A percentile compares a stretch with the other conserved stretches of the same genome.
phyloP scores from a whole-genome alignment of 768 basidiomycete genomes.

The Nidularia pulvinata region DNA sequence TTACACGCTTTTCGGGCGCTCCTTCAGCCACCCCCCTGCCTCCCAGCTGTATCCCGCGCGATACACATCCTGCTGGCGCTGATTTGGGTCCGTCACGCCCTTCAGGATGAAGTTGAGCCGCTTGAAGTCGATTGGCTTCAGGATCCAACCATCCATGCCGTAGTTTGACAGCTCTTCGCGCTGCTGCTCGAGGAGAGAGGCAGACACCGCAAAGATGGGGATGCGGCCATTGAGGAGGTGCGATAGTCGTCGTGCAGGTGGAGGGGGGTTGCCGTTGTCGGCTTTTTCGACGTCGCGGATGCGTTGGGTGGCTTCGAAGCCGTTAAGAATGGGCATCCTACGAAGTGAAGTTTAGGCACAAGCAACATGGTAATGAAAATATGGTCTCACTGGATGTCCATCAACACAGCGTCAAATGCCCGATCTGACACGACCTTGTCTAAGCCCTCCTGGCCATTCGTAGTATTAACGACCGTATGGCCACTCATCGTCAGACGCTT shows the following conservation, averaged over 20 bases:
- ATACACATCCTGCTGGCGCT: conserved; percentile 55
- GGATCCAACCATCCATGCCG: conserved; percentile 81
- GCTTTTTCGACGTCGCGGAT: conserved; percentile 63
- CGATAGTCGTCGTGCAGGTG: conserved; percentile 30
- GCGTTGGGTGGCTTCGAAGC: conserved; percentile 64
- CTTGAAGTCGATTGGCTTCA: conserved; percentile 83
- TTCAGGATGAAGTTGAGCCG: conserved; percentile 56
- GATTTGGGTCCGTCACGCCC: conserved; percentile 53
- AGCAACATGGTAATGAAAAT: background rate
- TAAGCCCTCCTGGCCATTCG: conserved; percentile 77
- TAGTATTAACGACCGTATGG: conserved; percentile 62
- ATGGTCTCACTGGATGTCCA: conserved; percentile 74
- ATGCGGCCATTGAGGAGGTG: conserved; percentile 59
- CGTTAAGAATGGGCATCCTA: conserved; percentile 85
- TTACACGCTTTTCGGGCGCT: background rate
- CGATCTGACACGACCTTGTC: conserved; percentile 56
- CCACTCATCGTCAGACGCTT: conserved; percentile 69
- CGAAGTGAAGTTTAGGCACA: conserved; percentile 1
- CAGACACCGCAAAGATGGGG: conserved; percentile 83
- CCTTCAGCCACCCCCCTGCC: conserved; percentile 56
- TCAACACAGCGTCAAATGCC: conserved; percentile 72
- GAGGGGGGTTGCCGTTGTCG: background rate
- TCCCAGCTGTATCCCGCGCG: conserved; percentile 57
- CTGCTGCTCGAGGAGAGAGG: conserved; percentile 62
- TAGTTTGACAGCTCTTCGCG: conserved; percentile 46